Base-by-base conservation (phyloP, 805 yeast species). In the Metschnikowia henanensis region DNA sequence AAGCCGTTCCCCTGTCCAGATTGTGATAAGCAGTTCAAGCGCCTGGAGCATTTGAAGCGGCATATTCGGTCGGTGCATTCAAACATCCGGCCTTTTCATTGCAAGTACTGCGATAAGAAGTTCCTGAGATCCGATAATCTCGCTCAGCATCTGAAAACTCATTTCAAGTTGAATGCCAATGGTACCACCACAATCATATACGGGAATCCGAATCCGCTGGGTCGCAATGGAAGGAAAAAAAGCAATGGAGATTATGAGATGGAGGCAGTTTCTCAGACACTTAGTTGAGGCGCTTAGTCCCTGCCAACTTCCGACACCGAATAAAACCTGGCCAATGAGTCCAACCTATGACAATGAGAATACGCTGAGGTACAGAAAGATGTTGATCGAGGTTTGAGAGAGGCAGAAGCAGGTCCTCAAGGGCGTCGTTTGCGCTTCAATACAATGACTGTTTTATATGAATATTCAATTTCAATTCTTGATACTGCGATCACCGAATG, bases 91-190 rank as follows among this genome's bases (percentile, higher is more conserved):
- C 75, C 75, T 2, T 70, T 69, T 56, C 74, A 68, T 47, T 70
- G 75, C 55, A 69, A 69, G 46, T 67, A 65, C 50, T 70, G 75
- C 50, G 75, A 69, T 18, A 70, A 70, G 61, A 69, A 68, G 56
- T 70, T 70, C 44, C 60, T 66, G 40, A 53, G 75, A 39, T 62
- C 70, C 5, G 75, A 70, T 51, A 70, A 70, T 47, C 62, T 70
- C 57, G 73, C 73, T 6, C 75, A 70, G 49, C 75, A 70, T 49
- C 61, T 68, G 51, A 70, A 70, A 52, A 70, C 75, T 5, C 75
- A 70, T 44, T 65, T 63, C 51, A 64, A 62, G 44, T 30, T 60
- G 34, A 60, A 65, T 41, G 47, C 59, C 8, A 61, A 63, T 41
- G 72, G 72, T 13, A 44, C 47, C 18, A 50, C 53, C 15, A 42